Conservation (phyloP, 2,329 filamentous ascomycete species). For the Exophiala sp. region DNA sequence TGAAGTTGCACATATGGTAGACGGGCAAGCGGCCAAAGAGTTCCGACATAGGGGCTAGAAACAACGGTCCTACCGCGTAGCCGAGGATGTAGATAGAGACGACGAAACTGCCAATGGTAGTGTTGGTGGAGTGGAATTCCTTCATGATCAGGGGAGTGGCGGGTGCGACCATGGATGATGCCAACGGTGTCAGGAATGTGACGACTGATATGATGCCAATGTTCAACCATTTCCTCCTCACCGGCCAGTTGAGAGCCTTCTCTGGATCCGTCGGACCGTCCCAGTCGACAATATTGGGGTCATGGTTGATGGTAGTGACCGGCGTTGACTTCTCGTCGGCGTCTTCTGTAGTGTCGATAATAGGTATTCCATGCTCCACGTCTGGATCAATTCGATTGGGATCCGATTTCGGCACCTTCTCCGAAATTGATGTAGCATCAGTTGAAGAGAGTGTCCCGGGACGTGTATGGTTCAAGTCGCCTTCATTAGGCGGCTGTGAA, state of each 20-base stretch:
- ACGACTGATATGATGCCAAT: constrained; percentile 45
- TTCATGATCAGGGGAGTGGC: constrained; percentile 38
- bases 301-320: constrained; percentile 17
- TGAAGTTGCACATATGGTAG: constrained; percentile 51
- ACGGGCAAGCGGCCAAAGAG: constrained; percentile 58
- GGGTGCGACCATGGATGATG: constrained; percentile 45
- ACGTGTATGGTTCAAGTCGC: constrained; percentile 1
- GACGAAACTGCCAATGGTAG: constrained; percentile 47
- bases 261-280: constrained; percentile 52
- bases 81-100: constrained; percentile 59
- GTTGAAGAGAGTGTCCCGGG: constrained; percentile 6
- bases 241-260: constrained; percentile 58
- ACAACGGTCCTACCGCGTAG: constrained; percentile 53
- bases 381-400: constrained; percentile 11
- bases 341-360: constrained; percentile 21
- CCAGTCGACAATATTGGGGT: constrained; percentile 55
- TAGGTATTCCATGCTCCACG: constrained; percentile 22
- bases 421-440: constrained; percentile 4
- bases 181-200: constrained; percentile 42
- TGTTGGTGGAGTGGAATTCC: constrained; percentile 43
- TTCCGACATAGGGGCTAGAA: constrained; percentile 56
- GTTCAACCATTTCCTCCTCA: constrained; percentile 40
- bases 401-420: constrained; percentile 7
- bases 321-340: constrained; percentile 15
- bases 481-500: not conserved